phyloP scores from a whole-genome alignment of 495 filamentous ascomycete genomes.

The Pseudevernia furfuracea region DNA sequence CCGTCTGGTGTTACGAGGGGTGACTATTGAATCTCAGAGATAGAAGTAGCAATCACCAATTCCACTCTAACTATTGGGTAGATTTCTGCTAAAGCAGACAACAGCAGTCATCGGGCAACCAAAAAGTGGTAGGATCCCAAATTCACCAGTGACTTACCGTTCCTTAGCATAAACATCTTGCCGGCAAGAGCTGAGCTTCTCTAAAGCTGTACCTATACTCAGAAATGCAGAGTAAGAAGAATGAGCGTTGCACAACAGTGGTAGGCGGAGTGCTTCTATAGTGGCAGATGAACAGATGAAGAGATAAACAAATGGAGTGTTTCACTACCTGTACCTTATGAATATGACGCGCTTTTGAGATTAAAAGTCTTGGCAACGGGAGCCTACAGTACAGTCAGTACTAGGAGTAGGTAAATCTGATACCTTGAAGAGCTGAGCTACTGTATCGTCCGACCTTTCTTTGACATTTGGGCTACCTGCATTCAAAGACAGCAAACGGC shows the following conservation, averaged over 20 bases:
- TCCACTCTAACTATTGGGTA: not conserved
- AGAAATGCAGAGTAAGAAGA: not conserved
- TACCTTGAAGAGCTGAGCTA: too few relatives aligned
- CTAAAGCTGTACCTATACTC: not conserved
- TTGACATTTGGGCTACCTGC: too few relatives aligned
- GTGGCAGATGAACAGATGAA: too few relatives aligned
- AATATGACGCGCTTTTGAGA: too few relatives aligned
- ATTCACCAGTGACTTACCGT: slow-evolving; percentile 41
- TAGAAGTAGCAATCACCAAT: not conserved
- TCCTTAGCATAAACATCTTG: slow-evolving; percentile 66
- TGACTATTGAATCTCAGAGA: not conserved
- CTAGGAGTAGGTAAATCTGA: too few relatives aligned
- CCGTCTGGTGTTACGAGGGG: slow-evolving; percentile 27
- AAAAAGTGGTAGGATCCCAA: slow-evolving; percentile 11
- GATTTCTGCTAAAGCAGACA: not conserved
- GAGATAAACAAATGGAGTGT: too few relatives aligned
- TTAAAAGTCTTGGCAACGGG: too few relatives aligned
- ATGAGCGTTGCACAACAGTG: not conserved
- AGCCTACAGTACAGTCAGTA: too few relatives aligned
- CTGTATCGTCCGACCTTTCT: too few relatives aligned
- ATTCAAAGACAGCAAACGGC: too few relatives aligned
- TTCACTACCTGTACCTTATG: too few relatives aligned
- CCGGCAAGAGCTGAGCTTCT: not conserved
- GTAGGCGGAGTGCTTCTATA: not conserved
- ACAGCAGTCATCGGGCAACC: not conserved